Evolutionary conservation across 768 basidiomycete genomes (phyloP), one percentile per base, ranked within the genome.

Genomic region (Mycena leptocephala): DNA sequence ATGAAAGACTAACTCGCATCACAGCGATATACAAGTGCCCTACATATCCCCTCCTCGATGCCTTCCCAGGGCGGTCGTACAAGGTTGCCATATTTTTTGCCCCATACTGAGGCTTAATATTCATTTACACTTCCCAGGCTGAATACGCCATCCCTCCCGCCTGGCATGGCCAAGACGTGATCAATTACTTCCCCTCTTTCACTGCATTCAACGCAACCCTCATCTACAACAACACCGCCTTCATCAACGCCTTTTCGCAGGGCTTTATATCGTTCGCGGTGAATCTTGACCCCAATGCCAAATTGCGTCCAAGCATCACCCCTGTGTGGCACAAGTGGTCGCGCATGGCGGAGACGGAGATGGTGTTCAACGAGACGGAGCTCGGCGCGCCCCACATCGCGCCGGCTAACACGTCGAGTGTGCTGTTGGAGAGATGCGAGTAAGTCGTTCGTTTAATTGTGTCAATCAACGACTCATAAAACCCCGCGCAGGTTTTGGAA

Each of bases 221-320:
- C 3, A 22, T 37, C 35, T 61, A n/a, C 10, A 61, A 37, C 35
- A 61, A 80, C 58, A 70, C 32, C 70, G 83, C 33, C 2, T 84
- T 86, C 75, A 70, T 79, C 59, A 78, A 69, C 0, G 80, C 84
- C 0, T 85, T 85, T 68, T 48, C 67, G 2, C 61, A 80, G 30
- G 75, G 79, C 0, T 83, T 84, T 74, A 62, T 81, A 58, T 71
- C 80, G 6, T 68, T 81, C 61, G 76, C 71, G n/a, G 76, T 48
- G 24, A 79, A 74, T 43, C 70, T 78, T 10, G 55, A 79, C 58
- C 74, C 80, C 26, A 79, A 86, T 59, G 77, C n/a, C n/a, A n/a
- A n/a, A n/a, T n/a, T n/a, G n/a, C n/a, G n/a, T n/a, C n/a, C n/a
- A n/a, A n/a, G n/a, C n/a, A n/a, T n/a, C n/a, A n/a, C n/a, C n/a